phyloP scores from a whole-genome alignment of 352 stramenopile species.

The Pelagophyceae sp. region DNA sequence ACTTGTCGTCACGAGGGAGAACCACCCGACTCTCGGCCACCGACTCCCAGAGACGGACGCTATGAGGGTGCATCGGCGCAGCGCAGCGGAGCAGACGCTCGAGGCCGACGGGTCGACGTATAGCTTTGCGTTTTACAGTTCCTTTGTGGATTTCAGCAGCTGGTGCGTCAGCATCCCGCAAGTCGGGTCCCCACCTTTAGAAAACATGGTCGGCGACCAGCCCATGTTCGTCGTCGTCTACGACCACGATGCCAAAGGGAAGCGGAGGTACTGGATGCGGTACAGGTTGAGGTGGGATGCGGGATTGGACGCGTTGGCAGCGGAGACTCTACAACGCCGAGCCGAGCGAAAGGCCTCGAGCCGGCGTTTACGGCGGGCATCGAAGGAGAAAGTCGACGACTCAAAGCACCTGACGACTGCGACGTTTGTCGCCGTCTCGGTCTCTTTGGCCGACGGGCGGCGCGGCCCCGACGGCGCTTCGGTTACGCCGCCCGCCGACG shows the following conservation, averaged over 20 bases:
- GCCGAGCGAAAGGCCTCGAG: too few relatives aligned
- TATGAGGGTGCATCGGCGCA: conserved; percentile 14
- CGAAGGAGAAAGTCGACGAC: not conserved
- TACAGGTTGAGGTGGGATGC: conserved; percentile 6
- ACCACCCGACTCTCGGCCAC: conserved; percentile 27
- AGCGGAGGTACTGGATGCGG: conserved; percentile 11
- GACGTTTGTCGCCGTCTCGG: not conserved
- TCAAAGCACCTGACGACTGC: not conserved
- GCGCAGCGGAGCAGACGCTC: conserved; percentile 16
- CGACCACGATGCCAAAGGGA: conserved; percentile 1
- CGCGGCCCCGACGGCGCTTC: too few relatives aligned
- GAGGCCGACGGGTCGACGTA: conserved; percentile 32
- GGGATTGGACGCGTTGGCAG: not conserved
- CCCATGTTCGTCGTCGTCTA: conserved; percentile 31
- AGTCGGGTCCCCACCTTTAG: conserved; percentile 30
- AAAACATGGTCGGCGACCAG: conserved; percentile 28
- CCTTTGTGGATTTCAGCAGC: conserved; percentile 35
- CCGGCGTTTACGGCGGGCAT: not conserved
- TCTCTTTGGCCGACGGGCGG: too few relatives aligned
- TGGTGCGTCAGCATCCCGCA: conserved; percentile 40
- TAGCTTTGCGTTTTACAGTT: conserved; percentile 38
- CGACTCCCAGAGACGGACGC: conserved; percentile 30
- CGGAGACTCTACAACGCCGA: too few relatives aligned
- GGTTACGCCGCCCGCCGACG: too few relatives aligned
- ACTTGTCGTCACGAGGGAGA: conserved; percentile 33